phyloP scores from a whole-genome alignment of 2,329 filamentous ascomycete species.

The Paracamarosporium sp. region DNA sequence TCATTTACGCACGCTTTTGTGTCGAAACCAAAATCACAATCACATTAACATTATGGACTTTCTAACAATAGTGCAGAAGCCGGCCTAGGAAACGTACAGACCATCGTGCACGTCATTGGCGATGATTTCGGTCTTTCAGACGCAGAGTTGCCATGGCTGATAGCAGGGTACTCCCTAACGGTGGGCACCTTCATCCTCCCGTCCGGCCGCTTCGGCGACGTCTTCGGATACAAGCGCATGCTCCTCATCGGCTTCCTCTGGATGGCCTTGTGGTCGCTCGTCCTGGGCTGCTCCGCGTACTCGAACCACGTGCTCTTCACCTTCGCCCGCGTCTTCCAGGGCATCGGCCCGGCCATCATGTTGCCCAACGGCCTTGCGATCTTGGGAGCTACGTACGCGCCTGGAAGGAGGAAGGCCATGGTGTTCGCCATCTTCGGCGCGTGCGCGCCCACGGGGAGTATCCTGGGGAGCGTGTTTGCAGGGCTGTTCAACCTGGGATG shows the following conservation, averaged over 20 bases:
- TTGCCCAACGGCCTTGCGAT: slow-evolving; percentile 71
- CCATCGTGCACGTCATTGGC: slow-evolving; percentile 55
- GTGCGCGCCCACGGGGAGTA: slow-evolving; percentile 47
- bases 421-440: slow-evolving; percentile 63
- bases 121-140: slow-evolving; percentile 49
- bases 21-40: too few relatives aligned
- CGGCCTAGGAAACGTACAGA: slow-evolving; percentile 40
- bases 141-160: slow-evolving; percentile 53
- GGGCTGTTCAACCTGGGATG: slow-evolving; percentile 52
- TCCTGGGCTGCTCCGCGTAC: slow-evolving; percentile 54
- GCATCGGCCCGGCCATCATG: slow-evolving; percentile 67
- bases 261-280: slow-evolving; percentile 57
- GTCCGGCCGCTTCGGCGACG: slow-evolving; percentile 53
- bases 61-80: slow-evolving; percentile 40
- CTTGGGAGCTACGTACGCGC: slow-evolving; percentile 63
- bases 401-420: slow-evolving; percentile 65
- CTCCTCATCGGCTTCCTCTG: slow-evolving; percentile 58
- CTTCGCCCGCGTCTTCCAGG: slow-evolving; percentile 46
- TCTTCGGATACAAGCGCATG: slow-evolving; percentile 58
- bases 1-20: too few relatives aligned
- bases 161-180: slow-evolving; percentile 52
- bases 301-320: slow-evolving; percentile 46
- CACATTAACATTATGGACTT: too few relatives aligned
- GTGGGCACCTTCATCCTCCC: slow-evolving; percentile 55
- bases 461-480: slow-evolving; percentile 51